A percentile compares a stretch with the other conserved stretches of the same genome.
These are phyloP conservation scores for Daedaleopsis nitida DNA, from an alignment of 768 basidiomycete genomes.

Conservation along the genomic window DNA sequence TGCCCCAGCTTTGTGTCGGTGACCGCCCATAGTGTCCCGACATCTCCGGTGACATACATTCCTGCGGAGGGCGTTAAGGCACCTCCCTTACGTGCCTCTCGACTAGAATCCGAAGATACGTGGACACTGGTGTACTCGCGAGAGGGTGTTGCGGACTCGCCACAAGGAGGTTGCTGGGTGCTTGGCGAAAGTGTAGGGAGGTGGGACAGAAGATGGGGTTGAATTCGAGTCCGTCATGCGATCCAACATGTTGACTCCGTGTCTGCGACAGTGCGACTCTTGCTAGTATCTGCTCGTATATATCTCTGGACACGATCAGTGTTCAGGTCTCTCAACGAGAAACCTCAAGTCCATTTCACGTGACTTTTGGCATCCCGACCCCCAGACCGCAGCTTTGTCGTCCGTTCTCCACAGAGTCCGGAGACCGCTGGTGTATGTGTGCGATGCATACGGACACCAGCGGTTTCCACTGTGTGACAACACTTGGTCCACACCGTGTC, in stretches of 20 bases:
- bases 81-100: constrained; percentile 43
- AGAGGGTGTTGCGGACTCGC: constrained; percentile 2
- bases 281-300: no score
- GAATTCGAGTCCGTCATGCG: background rate
- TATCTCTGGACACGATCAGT: no score
- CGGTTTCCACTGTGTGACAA: no score
- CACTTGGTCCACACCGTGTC: no score
- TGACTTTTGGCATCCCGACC: no score
- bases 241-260: background rate
- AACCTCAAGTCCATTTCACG: no score
- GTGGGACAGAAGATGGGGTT: constrained; percentile 47
- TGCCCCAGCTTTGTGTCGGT: constrained; percentile 43
- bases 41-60: constrained; percentile 55
- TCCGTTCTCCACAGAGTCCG: no score
- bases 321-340: no score
- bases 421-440: no score
- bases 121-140: constrained; percentile 39
- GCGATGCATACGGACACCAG: no score
- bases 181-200: constrained; percentile 46
- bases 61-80: constrained; percentile 33
- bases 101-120: constrained; percentile 55
- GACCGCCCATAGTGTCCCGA: constrained; percentile 45
- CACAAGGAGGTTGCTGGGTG: constrained; percentile 38
- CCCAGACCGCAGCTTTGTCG: no score
- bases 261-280: no score